Conservation (phyloP, 768 basidiomycete species). For the Naganishia friedmannii region DNA sequence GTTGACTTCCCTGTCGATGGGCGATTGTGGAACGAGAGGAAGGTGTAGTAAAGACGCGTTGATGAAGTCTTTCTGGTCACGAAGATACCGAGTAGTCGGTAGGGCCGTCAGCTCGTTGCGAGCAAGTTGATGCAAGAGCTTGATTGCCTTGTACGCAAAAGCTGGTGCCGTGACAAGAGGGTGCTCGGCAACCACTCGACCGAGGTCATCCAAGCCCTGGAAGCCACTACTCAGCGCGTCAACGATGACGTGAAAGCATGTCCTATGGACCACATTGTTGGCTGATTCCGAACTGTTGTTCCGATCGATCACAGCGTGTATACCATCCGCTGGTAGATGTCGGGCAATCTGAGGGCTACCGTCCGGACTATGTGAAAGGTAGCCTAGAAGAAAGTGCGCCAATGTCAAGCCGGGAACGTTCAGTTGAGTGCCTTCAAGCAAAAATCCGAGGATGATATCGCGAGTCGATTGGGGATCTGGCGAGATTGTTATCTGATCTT, state of each 20-base stretch:
- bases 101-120: constrained; percentile 17
- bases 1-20: neutral
- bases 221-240: constrained; percentile 12
- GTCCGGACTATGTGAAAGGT: neutral
- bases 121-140: constrained; percentile 27
- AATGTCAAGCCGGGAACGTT: constrained; percentile 14
- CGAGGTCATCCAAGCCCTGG: constrained; percentile 5
- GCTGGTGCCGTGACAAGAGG: constrained; percentile 9
- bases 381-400: constrained; percentile 30
- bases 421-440: constrained; percentile 26
- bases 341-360: constrained; percentile 5
- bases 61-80: constrained; percentile 28
- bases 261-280: constrained; percentile 2
- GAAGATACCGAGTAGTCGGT: constrained; percentile 26
- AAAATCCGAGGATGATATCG: constrained; percentile 23
- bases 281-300: constrained; percentile 10
- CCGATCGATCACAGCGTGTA: constrained; percentile 19
- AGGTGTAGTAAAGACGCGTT: constrained; percentile 20
- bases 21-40: neutral
- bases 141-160: constrained; percentile 24
- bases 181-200: neutral
- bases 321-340: constrained; percentile 15
- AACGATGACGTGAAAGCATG: constrained; percentile 29
- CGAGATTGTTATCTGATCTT: neutral
- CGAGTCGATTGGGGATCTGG: neutral